Conservation (phyloP, 306 rosid species). For the Cicer bijugum region DNA sequence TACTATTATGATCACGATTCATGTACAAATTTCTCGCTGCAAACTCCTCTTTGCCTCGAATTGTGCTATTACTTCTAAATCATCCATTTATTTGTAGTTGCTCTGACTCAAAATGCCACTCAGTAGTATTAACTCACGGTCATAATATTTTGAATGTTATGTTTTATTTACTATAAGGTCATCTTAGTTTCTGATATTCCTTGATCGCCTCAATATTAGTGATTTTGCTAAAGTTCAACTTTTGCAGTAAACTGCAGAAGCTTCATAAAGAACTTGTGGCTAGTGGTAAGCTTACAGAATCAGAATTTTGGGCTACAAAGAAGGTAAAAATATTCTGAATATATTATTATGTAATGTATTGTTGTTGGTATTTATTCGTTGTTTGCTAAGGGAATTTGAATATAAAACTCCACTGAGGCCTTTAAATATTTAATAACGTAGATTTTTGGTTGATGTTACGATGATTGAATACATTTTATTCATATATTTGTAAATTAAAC, state of each 20-base stretch:
- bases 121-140: constrained; percentile 24
- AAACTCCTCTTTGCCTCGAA: constrained; percentile 30
- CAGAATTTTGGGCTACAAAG: constrained; percentile 97
- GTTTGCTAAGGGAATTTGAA: constrained; percentile 40
- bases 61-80: constrained; percentile 27
- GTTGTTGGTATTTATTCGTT: constrained; percentile 36
- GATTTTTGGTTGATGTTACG: constrained; percentile 16
- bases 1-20: background rate
- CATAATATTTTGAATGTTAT: constrained; percentile 16
- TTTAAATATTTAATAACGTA: constrained; percentile 16
- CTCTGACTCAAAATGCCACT: constrained; percentile 30
- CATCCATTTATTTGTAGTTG: constrained; percentile 38
- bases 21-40: constrained; percentile 28
- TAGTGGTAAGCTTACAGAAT: constrained; percentile 85
- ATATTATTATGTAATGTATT: constrained; percentile 9
- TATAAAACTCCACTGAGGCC: constrained; percentile 17
- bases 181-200: constrained; percentile 39
- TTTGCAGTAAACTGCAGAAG: constrained; percentile 80
- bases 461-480: constrained; percentile 17
- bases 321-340: constrained; percentile 56
- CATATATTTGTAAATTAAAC: constrained; percentile 18
- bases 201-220: constrained; percentile 18
- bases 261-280: constrained; percentile 89
- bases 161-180: constrained; percentile 34
- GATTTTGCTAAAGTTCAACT: constrained; percentile 47